These are phyloP conservation scores for Ambrosia hybrid DNA, from an alignment of 140 eudicot species.

Conservation along the genomic window DNA sequence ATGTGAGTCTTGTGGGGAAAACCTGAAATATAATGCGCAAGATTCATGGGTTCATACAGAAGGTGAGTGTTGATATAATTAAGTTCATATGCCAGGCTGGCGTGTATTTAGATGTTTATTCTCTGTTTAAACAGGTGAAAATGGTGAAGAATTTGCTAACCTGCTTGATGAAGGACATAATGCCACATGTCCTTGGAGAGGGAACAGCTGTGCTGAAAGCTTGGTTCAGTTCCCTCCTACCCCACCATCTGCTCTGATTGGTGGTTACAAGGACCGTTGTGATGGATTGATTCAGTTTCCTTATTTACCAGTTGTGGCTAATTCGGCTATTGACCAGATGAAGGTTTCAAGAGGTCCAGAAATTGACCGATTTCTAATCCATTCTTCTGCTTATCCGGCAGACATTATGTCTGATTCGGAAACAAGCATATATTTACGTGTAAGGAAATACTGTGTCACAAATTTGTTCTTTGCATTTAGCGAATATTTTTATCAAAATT, in stretches of 20 bases:
- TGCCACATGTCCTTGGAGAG: constrained; percentile 81
- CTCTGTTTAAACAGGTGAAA: constrained; percentile 38
- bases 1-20: constrained; percentile 86
- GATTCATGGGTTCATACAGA: constrained; percentile 54
- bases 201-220: constrained; percentile 89
- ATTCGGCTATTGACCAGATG: constrained; percentile 67
- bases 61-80: constrained; percentile 46
- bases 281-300: constrained; percentile 85
- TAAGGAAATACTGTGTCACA: constrained; percentile 36
- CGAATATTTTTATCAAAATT: background rate
- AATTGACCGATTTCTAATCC: constrained; percentile 65
- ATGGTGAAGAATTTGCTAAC: constrained; percentile 59
- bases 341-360: constrained; percentile 56
- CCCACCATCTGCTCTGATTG: constrained; percentile 83
- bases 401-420: constrained; percentile 6
- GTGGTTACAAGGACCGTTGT: constrained; percentile 93
- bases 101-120: background rate
- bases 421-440: constrained; percentile 51
- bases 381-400: constrained; percentile 22
- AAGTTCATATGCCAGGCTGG: background rate
- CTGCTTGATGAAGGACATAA: constrained; percentile 78
- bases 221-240: constrained; percentile 92
- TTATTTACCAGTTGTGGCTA: constrained; percentile 65
- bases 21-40: constrained; percentile 39
- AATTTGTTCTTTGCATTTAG: constrained; percentile 1